Base-by-base conservation (phyloP, 345 rosid genomes). In the Dovyalis caffra region DNA sequence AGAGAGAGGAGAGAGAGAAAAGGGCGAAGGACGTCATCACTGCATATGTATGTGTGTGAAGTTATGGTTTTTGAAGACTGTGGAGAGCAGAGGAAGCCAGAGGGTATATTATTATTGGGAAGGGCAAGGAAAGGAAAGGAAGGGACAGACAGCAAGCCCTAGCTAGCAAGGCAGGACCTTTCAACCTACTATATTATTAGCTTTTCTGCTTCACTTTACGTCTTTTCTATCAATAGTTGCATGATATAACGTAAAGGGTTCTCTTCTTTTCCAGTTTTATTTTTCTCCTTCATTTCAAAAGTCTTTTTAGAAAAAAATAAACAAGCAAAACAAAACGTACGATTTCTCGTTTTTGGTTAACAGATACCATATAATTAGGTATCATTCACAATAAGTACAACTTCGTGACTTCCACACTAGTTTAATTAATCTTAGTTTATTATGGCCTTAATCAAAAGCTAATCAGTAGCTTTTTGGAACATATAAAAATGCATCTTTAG, bases 221-320 rank as follows among this genome's bases (percentile, higher is more conserved):
- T 76, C 79, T 63, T 49, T 63, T 76, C 79, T 12, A 16, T 49
- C 75, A 23, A 61, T 64, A 45, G 79, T 70, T 64, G 43, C 69
- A 63, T 70, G 75, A 76, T 75, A 40, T 75, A 40, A 75, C 78
- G 47, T 75, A 75, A 75, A 68, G 78, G 14, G 15, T 63, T 64
- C 11, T 35, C 74, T 32, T 69, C 37, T 21, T n/a, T 21, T 23
- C 3, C 32, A 5, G 33, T 40, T 11, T 38, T 56, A 8, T 18
- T n/a, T 33, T 40, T 6, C 1, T 7, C 14, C 35, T 0, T 64
- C 31, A 0, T 2, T 33, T 23, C 57, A 23, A n/a, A 58, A 58
- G 53, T 6, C 6, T 4, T 4, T 47, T 47, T 53, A 25, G 31
- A 10, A 1, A 31, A 3, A 3, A 28, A 12, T 3, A 28, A 10